These are phyloP conservation scores for Aspergillus bridgeri DNA, from an alignment of 495 filamentous ascomycete genomes.

Conservation along the genomic window DNA sequence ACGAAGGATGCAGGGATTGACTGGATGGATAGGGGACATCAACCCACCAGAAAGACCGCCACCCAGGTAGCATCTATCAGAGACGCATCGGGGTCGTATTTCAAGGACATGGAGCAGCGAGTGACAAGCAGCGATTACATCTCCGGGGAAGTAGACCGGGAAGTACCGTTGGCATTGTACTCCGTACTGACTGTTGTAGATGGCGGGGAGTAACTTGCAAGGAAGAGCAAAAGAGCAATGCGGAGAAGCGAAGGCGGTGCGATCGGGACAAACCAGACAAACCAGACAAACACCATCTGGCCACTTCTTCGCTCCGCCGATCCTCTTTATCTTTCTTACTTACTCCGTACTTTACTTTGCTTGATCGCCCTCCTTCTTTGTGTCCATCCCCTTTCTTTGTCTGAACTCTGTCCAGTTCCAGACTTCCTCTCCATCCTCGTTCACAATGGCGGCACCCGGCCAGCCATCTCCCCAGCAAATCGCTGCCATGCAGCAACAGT, in stretches of 20 bases:
- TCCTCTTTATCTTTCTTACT: background rate
- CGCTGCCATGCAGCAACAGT: constrained; percentile 74
- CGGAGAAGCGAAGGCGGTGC: constrained; percentile 14
- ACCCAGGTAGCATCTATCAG: constrained; percentile 35
- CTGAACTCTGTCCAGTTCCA: background rate
- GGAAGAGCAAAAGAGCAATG: constrained; percentile 1
- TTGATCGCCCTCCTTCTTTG: constrained; percentile 4
- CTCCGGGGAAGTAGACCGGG: too few species aligned
- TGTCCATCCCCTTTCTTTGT: background rate
- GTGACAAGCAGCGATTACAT: constrained; percentile 6
- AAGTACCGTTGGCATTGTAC: too few species aligned
- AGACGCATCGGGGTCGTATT: constrained; percentile 31
- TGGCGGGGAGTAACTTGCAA: too few species aligned
- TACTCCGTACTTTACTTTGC: background rate
- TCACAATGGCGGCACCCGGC: constrained; percentile 50
- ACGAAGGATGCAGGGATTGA: background rate
- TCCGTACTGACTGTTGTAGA: too few species aligned
- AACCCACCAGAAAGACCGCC: constrained; percentile 35
- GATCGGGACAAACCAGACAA: background rate
- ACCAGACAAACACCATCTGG: constrained; percentile 35
- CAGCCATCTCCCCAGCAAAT: constrained; percentile 86
- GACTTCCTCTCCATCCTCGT: constrained; percentile 4
- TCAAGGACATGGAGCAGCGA: constrained; percentile 27
- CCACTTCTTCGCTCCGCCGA: constrained; percentile 25
- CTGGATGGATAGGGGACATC: background rate